Evolutionary conservation across 169 alveolate genomes (phyloP).

Genomic region (Babesia divergens): DNA sequence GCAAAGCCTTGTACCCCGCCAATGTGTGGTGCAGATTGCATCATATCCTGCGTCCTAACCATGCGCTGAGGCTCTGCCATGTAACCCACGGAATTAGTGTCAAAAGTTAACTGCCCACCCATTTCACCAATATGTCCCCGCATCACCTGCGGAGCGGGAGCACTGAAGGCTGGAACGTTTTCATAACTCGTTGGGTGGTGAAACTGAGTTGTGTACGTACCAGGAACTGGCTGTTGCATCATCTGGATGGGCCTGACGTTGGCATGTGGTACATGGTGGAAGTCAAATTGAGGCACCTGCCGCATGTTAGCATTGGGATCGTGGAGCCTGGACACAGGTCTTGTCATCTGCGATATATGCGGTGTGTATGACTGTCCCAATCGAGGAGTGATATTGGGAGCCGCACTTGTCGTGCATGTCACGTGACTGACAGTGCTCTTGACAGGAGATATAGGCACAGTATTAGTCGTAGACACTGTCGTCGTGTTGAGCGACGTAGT

Average conservation of each 20-base stretch:
- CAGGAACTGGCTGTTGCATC: no score
- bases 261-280: no score
- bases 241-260: no score
- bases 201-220: no score
- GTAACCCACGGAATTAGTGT: no score
- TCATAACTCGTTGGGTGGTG: no score
- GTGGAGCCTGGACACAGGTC: background rate
- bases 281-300: background rate
- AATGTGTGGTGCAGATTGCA: background rate
- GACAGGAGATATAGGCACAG: background rate
- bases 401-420: background rate
- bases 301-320: background rate
- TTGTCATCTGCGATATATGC: constrained; percentile 32
- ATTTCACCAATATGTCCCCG: no score
- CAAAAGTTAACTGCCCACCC: background rate
- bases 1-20: constrained; percentile 4
- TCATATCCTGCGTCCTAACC: background rate
- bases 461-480: background rate
- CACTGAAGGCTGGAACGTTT: no score
- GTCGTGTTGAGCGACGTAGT: constrained; percentile 1
- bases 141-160: no score
- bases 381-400: background rate
- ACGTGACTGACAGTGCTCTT: background rate
- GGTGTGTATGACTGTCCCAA: background rate
- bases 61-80: background rate